Conservation (phyloP, 2,329 filamentous ascomycete species). For the Scleromitrula shiraiana region DNA sequence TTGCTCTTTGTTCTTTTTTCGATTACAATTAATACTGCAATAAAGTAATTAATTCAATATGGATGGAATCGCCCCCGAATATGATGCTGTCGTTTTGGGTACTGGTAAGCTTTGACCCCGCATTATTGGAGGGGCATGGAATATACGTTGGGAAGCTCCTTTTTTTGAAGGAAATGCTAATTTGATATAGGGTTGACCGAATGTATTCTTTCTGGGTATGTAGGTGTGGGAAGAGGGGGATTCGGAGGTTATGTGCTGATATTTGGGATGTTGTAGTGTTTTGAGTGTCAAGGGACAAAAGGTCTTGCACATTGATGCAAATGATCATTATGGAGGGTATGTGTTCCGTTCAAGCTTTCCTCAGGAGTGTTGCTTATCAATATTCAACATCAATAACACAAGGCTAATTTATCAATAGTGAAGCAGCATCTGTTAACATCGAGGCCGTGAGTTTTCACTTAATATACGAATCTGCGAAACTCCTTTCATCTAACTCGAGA, state of each 20-base stretch:
- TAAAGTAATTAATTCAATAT: constrained; percentile 44
- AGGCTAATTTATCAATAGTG: constrained; percentile 42
- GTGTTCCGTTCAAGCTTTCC: constrained; percentile 11
- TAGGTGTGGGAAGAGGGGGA: constrained; percentile 2
- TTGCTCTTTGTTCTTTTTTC: no score
- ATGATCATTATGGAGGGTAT: constrained; percentile 96
- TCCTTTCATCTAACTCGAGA: constrained; percentile 29
- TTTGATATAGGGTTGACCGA: constrained; percentile 73
- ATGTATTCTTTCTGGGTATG: constrained; percentile 96
- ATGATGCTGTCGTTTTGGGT: constrained; percentile 97
- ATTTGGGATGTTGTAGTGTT: constrained; percentile 51
- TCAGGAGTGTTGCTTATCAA: constrained; percentile 23
- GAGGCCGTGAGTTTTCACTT: constrained; percentile 59
- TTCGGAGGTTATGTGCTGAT: neutral
- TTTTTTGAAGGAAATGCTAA: constrained; percentile 14
- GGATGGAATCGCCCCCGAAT: constrained; percentile 97
- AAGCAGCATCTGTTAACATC: constrained; percentile 94
- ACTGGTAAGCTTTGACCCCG: constrained; percentile 62
- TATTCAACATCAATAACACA: neutral
- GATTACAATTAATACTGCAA: no score
- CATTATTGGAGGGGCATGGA: constrained; percentile 26
- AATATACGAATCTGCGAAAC: constrained; percentile 12
- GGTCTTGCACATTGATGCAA: constrained; percentile 97
- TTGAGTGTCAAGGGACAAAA: constrained; percentile 98
- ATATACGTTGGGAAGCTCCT: neutral